These are phyloP conservation scores for Fusarium sp. DNA, from an alignment of 2,329 filamentous ascomycete species.

Conservation along the genomic window DNA sequence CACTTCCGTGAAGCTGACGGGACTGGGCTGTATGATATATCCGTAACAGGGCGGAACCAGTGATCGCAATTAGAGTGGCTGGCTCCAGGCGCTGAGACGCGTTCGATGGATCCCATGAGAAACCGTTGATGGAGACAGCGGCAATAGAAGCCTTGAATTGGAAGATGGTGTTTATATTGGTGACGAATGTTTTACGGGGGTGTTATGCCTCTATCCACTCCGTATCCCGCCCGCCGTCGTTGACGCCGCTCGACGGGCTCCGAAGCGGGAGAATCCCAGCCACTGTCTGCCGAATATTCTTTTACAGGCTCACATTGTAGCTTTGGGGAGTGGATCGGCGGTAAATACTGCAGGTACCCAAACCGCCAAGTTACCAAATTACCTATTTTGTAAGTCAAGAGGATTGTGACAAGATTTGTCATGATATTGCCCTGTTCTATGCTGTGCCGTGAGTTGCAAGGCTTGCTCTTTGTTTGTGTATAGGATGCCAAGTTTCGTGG, in stretches of 20 bases:
- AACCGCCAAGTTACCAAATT: background rate
- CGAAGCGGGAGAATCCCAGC: conserved; percentile 31
- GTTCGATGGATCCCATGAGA: conserved; percentile 11
- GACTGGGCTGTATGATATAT: background rate
- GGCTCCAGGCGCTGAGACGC: conserved; percentile 8
- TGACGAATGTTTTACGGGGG: conserved; percentile 33
- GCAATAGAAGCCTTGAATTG: conserved; percentile 17
- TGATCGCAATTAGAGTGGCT: conserved; percentile 9
- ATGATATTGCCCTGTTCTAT: background rate
- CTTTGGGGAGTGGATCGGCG: conserved; percentile 7
- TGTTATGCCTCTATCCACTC: conserved; percentile 20
- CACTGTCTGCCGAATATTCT: conserved; percentile 24
- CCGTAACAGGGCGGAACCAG: conserved; percentile 31
- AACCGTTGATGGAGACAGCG: conserved; percentile 20
- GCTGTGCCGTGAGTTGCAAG: conserved; percentile 10
- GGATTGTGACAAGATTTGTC: conserved; percentile 3
- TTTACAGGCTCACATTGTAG: conserved; percentile 9
- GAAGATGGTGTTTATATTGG: conserved; percentile 30
- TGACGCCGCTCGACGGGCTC: conserved; percentile 24
- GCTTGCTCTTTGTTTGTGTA: background rate
- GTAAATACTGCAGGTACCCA: conserved; percentile 29
- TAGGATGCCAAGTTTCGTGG: background rate
- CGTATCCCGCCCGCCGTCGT: background rate
- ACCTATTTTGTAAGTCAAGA: conserved; percentile 7
- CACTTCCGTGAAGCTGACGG: conserved; percentile 12